Conservation (phyloP, 495 filamentous ascomycete species). For the Trichodelitschia bisporula region DNA sequence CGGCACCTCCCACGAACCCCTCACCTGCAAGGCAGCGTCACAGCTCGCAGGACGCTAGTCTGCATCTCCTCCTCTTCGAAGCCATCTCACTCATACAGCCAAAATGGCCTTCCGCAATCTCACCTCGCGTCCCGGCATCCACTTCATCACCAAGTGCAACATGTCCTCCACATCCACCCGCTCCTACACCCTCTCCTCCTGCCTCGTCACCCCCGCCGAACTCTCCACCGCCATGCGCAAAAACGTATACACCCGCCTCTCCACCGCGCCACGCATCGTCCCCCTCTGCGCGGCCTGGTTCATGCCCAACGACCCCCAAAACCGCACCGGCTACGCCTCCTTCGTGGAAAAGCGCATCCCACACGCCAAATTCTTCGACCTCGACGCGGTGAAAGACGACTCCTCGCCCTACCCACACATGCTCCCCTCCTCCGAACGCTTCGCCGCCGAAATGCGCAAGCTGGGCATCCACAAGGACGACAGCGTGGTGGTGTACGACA, state of each 20-base stretch:
- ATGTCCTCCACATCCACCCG: too few species aligned
- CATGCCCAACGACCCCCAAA: constrained; percentile 61
- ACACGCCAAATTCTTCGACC: constrained; percentile 80
- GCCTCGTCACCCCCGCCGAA: constrained; percentile 65
- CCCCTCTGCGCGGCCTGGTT: constrained; percentile 91
- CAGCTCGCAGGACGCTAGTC: too few species aligned
- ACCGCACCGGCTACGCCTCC: constrained; percentile 48
- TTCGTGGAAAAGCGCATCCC: constrained; percentile 64
- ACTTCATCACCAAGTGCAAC: too few species aligned
- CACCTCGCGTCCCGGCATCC: too few species aligned
- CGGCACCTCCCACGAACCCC: too few species aligned
- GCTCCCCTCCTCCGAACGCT: constrained; percentile 59
- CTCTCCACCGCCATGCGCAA: constrained; percentile 55
- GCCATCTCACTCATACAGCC: too few species aligned
- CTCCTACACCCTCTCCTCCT: constrained; percentile 35
- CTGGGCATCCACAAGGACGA: constrained; percentile 72
- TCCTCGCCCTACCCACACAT: constrained; percentile 86
- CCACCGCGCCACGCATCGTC: constrained; percentile 53
- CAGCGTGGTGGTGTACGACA: constrained; percentile 80
- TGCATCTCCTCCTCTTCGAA: too few species aligned
- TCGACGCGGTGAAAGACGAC: constrained; percentile 73
- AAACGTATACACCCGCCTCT: constrained; percentile 46
- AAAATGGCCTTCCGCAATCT: too few species aligned
- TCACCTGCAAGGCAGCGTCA: too few species aligned
- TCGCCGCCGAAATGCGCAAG: constrained; percentile 67